phyloP scores from a whole-genome alignment of 306 rosid species.

The Nissolia schottii region DNA sequence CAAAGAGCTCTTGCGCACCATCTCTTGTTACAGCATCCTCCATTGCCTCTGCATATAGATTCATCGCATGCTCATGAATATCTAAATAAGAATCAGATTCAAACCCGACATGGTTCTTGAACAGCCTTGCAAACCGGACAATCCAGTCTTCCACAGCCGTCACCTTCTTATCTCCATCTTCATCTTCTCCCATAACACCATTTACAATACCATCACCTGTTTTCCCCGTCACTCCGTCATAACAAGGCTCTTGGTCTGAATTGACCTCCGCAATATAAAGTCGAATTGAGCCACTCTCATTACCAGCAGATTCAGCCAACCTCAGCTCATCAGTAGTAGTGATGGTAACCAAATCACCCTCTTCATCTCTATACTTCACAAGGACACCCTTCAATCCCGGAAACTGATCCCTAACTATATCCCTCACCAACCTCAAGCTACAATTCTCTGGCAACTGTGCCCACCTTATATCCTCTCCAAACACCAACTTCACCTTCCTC shows the following conservation, averaged over 20 bases:
- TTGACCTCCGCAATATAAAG: conserved; percentile 54
- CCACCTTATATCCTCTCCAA: conserved; percentile 92
- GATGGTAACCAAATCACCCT: conserved; percentile 88
- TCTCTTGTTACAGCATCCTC: conserved; percentile 65
- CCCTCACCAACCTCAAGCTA: conserved; percentile 61
- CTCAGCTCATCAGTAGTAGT: conserved; percentile 67
- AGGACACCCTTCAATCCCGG: conserved; percentile 80
- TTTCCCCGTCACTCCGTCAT: conserved; percentile 42
- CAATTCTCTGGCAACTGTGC: conserved; percentile 71
- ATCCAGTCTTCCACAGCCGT: conserved; percentile 80
- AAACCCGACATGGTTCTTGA: conserved; percentile 94
- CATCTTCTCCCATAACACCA: conserved; percentile 37
- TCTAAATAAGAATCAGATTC: conserved; percentile 82
- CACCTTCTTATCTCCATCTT: conserved; percentile 20
- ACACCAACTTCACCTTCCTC: conserved; percentile 81
- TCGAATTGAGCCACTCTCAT: conserved; percentile 50
- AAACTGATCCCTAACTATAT: conserved; percentile 58
- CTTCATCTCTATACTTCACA: conserved; percentile 77
- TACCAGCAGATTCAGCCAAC: conserved; percentile 55
- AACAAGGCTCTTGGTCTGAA: conserved; percentile 58
- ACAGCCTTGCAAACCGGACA: conserved; percentile 82
- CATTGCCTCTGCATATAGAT: conserved; percentile 76
- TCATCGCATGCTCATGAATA: conserved; percentile 86
- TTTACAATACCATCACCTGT: conserved; percentile 24
- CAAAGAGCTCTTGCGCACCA: conserved; percentile 77